Percentiles rank a stretch among this genome's conserved stretches.
These are phyloP conservation scores for Globisporangium cederbergense DNA, from an alignment of 352 stramenopile genomes.

Conservation along the genomic window DNA sequence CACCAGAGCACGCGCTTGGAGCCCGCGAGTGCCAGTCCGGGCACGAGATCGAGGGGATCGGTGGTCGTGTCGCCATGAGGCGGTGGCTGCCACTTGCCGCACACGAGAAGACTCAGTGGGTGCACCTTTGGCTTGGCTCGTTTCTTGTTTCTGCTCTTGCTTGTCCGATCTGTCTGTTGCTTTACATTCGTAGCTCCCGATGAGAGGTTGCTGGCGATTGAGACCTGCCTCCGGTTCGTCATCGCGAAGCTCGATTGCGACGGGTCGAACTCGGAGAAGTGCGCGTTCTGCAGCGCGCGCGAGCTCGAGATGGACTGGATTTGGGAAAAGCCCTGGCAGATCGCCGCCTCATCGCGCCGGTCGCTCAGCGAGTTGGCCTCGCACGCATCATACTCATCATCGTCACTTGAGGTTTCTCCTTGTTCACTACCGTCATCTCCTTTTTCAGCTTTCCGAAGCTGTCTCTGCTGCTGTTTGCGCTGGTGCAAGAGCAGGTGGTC, in stretches of 20 bases:
- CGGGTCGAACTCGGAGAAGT: constrained; percentile 25
- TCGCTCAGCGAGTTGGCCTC: constrained; percentile 35
- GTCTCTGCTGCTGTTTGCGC: constrained; percentile 13
- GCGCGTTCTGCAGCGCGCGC: constrained; percentile 49
- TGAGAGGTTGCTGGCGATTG: background rate
- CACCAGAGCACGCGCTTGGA: constrained; percentile 47
- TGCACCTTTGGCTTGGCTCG: constrained; percentile 17
- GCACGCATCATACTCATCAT: background rate
- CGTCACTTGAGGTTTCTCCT: constrained; percentile 2
- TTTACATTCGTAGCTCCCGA: background rate
- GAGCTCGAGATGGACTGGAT: constrained; percentile 71
- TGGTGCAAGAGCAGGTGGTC: constrained; percentile 25
- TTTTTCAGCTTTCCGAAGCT: constrained; percentile 1
- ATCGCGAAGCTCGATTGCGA: constrained; percentile 1
- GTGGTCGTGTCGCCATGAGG: constrained; percentile 9
- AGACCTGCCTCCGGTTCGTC: background rate
- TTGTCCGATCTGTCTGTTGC: background rate
- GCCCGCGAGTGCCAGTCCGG: constrained; percentile 40
- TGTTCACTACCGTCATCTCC: background rate
- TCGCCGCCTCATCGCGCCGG: constrained; percentile 51
- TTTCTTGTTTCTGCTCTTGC: background rate
- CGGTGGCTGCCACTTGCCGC: constrained; percentile 35
- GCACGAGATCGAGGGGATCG: constrained; percentile 33
- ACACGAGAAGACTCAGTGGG: constrained; percentile 59
- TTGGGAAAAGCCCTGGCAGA: constrained; percentile 68